phyloP scores from a whole-genome alignment of 352 stramenopile species.

The Blastocystis sp. region DNA sequence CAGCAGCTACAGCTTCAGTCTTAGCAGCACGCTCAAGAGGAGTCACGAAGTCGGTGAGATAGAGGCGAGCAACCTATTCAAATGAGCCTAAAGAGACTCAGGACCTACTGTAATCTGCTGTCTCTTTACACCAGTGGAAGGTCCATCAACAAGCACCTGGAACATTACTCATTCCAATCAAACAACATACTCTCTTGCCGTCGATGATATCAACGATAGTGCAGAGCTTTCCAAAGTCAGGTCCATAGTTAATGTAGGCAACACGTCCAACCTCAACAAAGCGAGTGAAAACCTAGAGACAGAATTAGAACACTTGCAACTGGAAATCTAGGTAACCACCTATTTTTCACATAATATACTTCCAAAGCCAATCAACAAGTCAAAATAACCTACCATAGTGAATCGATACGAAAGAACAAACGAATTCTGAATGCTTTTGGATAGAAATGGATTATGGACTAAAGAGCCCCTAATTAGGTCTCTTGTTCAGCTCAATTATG shows the following conservation, averaged over 20 bases:
- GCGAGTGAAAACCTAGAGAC: constrained; percentile 88
- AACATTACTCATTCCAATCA: background rate
- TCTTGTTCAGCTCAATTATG: background rate
- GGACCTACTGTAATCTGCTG: constrained; percentile 86
- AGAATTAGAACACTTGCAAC: constrained; percentile 15
- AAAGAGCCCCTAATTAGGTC: background rate
- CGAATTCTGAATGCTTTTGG: background rate
- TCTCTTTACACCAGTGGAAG: constrained; percentile 89
- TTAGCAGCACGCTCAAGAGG: constrained; percentile 54
- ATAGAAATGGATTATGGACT: background rate
- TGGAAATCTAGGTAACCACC: background rate
- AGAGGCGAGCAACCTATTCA: constrained; percentile 22
- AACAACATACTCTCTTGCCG: constrained; percentile 84
- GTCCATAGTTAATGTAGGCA: constrained; percentile 97
- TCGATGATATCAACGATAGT: constrained; percentile 99
- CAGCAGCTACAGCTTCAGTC: constrained; percentile 7
- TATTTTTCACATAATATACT: background rate
- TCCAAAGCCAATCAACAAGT: background rate
- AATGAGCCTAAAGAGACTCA: background rate
- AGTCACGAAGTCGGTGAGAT: constrained; percentile 63
- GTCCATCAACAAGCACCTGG: constrained; percentile 87
- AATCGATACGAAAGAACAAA: background rate
- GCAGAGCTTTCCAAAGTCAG: constrained; percentile 91
- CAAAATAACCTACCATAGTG: background rate
- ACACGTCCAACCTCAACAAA: constrained; percentile 99